phyloP scores from a whole-genome alignment of 2,329 filamentous ascomycete species.

The Colletotrichum liriopes region DNA sequence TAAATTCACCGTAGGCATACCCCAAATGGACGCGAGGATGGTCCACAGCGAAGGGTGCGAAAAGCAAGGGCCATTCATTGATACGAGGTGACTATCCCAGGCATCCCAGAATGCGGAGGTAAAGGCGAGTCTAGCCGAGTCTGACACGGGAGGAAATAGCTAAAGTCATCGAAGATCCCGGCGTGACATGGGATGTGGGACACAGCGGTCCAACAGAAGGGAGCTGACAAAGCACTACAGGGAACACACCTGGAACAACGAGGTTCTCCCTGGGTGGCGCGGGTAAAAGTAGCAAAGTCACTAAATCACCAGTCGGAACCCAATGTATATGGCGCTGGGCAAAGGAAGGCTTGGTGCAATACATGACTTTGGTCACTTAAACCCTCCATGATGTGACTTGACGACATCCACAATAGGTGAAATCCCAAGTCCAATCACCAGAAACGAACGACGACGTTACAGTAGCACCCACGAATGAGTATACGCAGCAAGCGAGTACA shows the following conservation, averaged over 20 bases:
- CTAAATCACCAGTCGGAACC: no score
- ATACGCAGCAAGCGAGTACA: slow-evolving; percentile 18
- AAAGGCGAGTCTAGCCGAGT: slow-evolving; percentile 6
- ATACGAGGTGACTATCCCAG: background rate
- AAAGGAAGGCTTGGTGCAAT: background rate
- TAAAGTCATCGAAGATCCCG: slow-evolving; percentile 14
- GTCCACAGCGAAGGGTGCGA: background rate
- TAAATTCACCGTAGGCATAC: background rate
- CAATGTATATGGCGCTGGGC: background rate
- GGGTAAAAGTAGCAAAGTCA: background rate
- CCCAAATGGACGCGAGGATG: background rate
- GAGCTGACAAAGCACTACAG: slow-evolving; percentile 12
- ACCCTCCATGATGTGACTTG: background rate
- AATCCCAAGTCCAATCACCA: background rate
- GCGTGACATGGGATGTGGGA: background rate
- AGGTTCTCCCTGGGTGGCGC: background rate
- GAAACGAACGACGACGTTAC: slow-evolving; percentile 9
- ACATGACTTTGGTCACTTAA: background rate
- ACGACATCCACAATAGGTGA: background rate
- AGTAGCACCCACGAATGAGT: background rate
- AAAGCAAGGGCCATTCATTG: background rate
- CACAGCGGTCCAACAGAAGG: background rate
- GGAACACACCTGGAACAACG: background rate
- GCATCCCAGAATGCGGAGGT: background rate
- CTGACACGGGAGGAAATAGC: background rate